Conservation (phyloP, 192 early-diverging fungal genomes). For the Rhizoclosmatium sp. region DNA sequence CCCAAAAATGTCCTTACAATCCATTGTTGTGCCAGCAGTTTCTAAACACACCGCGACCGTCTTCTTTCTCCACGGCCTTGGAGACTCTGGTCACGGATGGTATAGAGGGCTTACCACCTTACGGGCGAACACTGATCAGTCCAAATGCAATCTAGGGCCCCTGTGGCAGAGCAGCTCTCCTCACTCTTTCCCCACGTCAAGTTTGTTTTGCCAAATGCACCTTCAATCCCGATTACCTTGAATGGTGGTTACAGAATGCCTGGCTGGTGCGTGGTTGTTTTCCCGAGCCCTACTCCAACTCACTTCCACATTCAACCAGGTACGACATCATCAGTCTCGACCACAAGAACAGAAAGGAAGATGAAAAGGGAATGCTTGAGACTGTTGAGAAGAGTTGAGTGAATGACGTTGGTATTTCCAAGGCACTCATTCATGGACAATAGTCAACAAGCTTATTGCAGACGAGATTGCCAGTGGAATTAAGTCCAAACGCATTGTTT, state of each 20-base stretch:
- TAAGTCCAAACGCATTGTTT: slow-evolving; percentile 80
- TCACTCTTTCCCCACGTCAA: slow-evolving; percentile 81
- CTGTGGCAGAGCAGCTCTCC: slow-evolving; percentile 62
- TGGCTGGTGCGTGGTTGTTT: slow-evolving; percentile 64
- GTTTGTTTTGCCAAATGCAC: slow-evolving; percentile 89
- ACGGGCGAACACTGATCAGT: neutral
- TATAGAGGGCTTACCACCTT: neutral
- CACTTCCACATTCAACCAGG: slow-evolving; percentile 35
- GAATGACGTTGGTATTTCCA: neutral
- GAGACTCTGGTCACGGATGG: slow-evolving; percentile 71
- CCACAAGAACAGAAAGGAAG: slow-evolving; percentile 59
- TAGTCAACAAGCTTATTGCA: slow-evolving; percentile 67
- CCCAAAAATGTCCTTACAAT: neutral
- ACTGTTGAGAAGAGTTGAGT: slow-evolving; percentile 58
- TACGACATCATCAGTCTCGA: slow-evolving; percentile 77
- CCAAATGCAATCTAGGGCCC: slow-evolving; percentile 46
- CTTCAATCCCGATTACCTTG: slow-evolving; percentile 61
- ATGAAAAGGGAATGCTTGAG: slow-evolving; percentile 74
- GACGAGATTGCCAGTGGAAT: slow-evolving; percentile 83
- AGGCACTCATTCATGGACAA: neutral
- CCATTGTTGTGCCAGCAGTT: slow-evolving; percentile 47
- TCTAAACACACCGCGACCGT: slow-evolving; percentile 79
- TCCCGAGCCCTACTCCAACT: neutral
- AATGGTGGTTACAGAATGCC: slow-evolving; percentile 87
- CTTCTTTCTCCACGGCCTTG: slow-evolving; percentile 83